Evolutionary conservation across 495 filamentous ascomycete species (phyloP).

Genomic region (Aspergillus carlsbadensis): DNA sequence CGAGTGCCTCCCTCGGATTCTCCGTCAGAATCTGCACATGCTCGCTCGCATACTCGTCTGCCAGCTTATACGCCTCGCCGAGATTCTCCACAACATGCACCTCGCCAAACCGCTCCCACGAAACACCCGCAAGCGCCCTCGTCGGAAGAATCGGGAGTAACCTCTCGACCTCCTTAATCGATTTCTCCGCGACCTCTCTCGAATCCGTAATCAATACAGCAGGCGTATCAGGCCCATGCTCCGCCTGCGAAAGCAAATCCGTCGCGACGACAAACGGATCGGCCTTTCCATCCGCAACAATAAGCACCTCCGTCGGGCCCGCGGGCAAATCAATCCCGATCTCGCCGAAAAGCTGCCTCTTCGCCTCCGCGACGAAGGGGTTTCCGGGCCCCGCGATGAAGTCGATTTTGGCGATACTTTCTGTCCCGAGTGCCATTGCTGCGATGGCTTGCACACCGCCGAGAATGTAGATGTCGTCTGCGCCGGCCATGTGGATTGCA

Average conservation of each 20-base stretch:
- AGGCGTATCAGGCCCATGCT: constrained; percentile 53
- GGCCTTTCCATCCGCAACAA: constrained; percentile 49
- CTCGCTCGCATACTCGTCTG: constrained; percentile 51
- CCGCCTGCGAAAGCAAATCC: constrained; percentile 51
- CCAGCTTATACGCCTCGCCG: constrained; percentile 49
- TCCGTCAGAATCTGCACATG: constrained; percentile 55
- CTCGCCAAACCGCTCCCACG: constrained; percentile 50
- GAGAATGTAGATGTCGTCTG: constrained; percentile 52
- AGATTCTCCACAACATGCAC: constrained; percentile 42
- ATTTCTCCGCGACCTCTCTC: constrained; percentile 36
- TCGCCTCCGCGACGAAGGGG: constrained; percentile 54
- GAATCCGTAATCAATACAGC: constrained; percentile 49
- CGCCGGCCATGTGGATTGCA: constrained; percentile 53
- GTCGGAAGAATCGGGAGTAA: constrained; percentile 44
- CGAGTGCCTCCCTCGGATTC: constrained; percentile 45
- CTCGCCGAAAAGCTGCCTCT: constrained; percentile 53
- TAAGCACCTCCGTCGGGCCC: constrained; percentile 55
- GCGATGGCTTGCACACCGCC: constrained; percentile 59
- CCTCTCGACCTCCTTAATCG: constrained; percentile 38
- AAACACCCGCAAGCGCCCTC: constrained; percentile 38
- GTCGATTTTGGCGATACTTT: constrained; percentile 54
- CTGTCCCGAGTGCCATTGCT: constrained; percentile 81
- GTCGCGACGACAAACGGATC: constrained; percentile 52
- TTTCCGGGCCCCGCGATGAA: constrained; percentile 57
- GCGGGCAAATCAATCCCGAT: constrained; percentile 56